Evolutionary conservation across 192 early-diverging fungal species (phyloP), one percentile per base, ranked within the genome.

Genomic region (Coemansia sp.): DNA sequence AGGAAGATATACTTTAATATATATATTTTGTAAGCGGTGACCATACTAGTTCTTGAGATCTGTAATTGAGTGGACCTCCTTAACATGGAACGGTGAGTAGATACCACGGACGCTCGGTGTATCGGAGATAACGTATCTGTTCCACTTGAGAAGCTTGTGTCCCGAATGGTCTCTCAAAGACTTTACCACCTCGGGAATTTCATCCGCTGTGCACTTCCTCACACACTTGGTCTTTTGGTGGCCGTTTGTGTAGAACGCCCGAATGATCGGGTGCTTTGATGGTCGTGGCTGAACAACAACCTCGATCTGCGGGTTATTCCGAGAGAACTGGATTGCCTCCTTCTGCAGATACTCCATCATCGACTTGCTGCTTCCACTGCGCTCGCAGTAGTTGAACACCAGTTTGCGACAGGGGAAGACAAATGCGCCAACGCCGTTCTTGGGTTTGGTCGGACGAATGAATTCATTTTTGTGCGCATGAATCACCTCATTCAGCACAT

Each of bases 341-440:
- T 77, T 84, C 61, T 86, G 84, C 57, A 92, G 64, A 51, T 87
- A 92, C 55, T 89, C 81, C 84, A 86, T 79, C 84, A 90, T 87
- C 37, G 86, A 83, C 38, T 81, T 79, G 75, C 84, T 88, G 69
- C 86, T 89, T 53, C 87, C 90, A 52, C 87, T 83, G 44, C 85
- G 86, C 76, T 92, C 90, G 69, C 90, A 90, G 66, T 92, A 92
- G 67, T 88, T 85, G 69, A 92, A 88, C 18, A 89, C 87, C 17
- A 92, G 67, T 46, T 88, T 89, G 30, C 86, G 83, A 61, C 89
- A 90, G 45, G 86, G 87, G 33, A 87, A 82, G 11, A 90, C 77
- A 69, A 86, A 92, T 12, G 84, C 81, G 9, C 86, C 89, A 22
- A 88, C 85, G 9, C 90, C 90, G 58, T 92, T 92, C 58, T 78